Conservation (phyloP, 805 yeast genomes). For the Danielozyma ontarioensis region DNA sequence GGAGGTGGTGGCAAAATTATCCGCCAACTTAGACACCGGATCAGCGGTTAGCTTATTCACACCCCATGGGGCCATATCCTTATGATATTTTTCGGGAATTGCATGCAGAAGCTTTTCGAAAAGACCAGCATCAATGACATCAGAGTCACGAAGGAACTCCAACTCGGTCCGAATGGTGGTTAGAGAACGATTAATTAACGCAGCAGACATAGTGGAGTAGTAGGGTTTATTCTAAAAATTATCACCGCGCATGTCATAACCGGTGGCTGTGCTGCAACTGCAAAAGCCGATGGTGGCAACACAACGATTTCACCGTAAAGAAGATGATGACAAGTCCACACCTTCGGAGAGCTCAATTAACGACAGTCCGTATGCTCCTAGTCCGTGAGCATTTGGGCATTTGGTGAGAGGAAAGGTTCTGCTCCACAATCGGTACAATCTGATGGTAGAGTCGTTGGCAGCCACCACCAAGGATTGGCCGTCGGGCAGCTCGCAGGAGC, state of each 20-base stretch:
- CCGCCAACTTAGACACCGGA: conserved; percentile 1
- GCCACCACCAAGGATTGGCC: conserved; percentile 62
- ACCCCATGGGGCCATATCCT: conserved; percentile 47
- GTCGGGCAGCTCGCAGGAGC: conserved; percentile 66
- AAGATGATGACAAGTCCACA: too few relatives aligned
- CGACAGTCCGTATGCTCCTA: not conserved
- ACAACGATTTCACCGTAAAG: too few relatives aligned
- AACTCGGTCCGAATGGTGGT: conserved; percentile 73
- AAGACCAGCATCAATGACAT: conserved; percentile 57
- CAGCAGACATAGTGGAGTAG: conserved; percentile 35
- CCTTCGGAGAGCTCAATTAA: not conserved
- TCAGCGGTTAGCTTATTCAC: conserved; percentile 22
- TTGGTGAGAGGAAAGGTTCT: too few relatives aligned
- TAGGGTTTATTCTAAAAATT: not conserved
- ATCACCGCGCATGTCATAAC: too few relatives aligned
- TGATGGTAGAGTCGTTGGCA: conserved; percentile 69
- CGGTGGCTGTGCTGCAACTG: too few relatives aligned
- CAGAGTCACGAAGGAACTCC: conserved; percentile 71
- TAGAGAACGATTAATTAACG: conserved; percentile 72
- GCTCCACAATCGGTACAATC: conserved; percentile 77
- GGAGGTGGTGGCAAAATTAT: conserved; percentile 8
- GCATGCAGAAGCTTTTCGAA: conserved; percentile 44
- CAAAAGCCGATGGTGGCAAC: too few relatives aligned
- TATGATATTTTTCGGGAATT: conserved; percentile 54
- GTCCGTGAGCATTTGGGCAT: too few relatives aligned